A percentile compares a stretch with the other conserved stretches of the same genome.
Evolutionary conservation across 805 yeast genomes (phyloP).

Genomic region (Ogataea methylovora): DNA sequence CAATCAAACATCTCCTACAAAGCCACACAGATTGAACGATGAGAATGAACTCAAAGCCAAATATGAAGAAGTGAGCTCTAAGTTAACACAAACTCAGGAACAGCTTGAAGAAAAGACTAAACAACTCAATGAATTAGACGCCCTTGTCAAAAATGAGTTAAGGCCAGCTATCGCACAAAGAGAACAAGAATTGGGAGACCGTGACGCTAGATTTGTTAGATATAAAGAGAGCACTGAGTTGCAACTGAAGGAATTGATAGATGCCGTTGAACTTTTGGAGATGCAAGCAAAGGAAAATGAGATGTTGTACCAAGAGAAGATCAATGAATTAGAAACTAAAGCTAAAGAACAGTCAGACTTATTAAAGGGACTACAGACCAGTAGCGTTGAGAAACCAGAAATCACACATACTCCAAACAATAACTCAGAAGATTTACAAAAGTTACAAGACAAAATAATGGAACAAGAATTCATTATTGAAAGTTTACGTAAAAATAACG

Average conservation of each 20-base stretch:
- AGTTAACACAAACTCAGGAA: conserved; percentile 13
- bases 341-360: neutral
- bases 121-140: conserved; percentile 41
- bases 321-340: conserved; percentile 25
- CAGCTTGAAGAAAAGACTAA: conserved; percentile 34
- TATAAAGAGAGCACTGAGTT: conserved; percentile 41
- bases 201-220: conserved; percentile 39
- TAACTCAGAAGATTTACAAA: neutral
- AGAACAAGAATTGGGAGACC: conserved; percentile 32
- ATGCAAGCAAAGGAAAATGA: conserved; percentile 50
- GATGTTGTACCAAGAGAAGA: conserved; percentile 36
- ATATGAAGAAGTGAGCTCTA: neutral
- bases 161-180: conserved; percentile 41
- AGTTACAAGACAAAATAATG: neutral
- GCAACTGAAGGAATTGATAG: conserved; percentile 53
- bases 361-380: neutral
- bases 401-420: no score
- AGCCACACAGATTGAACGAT: conserved; percentile 15
- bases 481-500: neutral
- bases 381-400: no score
- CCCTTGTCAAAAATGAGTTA: conserved; percentile 36
- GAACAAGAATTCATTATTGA: neutral
- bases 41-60: neutral
- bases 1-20: no score
- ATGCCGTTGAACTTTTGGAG: conserved; percentile 48